phyloP scores from a whole-genome alignment of 2,329 filamentous ascomycete genomes.

The Pyricularia pennisetigena region DNA sequence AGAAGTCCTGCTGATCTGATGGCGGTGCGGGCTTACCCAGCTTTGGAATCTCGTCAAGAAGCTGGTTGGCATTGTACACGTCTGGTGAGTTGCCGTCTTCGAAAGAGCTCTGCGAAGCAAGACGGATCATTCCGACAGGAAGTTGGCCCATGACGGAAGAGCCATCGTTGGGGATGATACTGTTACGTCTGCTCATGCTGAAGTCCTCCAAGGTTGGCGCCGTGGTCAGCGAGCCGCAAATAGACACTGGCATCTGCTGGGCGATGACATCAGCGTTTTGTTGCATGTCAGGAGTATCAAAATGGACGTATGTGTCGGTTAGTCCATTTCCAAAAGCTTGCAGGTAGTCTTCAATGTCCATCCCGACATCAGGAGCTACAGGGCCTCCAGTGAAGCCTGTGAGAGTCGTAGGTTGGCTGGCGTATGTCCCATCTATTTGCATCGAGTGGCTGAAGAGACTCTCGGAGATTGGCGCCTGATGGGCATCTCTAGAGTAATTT shows the following conservation, averaged over 20 bases:
- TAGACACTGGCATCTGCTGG: constrained; percentile 14
- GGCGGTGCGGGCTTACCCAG: neutral
- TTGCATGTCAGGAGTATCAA: neutral
- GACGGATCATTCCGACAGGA: constrained; percentile 18
- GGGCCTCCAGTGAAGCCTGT: neutral
- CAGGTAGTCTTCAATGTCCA: constrained; percentile 9
- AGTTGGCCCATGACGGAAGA: constrained; percentile 18
- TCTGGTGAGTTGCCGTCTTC: neutral
- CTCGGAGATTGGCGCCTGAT: neutral
- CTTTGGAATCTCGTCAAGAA: neutral
- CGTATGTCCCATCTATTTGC: neutral
- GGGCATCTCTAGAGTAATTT: neutral
- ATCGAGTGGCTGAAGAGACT: neutral
- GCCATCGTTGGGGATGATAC: constrained; percentile 18
- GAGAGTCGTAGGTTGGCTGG: neutral
- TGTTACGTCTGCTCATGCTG: constrained; percentile 22
- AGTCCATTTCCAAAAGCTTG: neutral
- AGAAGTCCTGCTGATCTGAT: constrained; percentile 16
- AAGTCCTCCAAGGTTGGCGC: constrained; percentile 21
- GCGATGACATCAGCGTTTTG: neutral
- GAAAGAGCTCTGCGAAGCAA: constrained; percentile 22
- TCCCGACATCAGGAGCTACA: constrained; percentile 6
- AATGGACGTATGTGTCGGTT: neutral
- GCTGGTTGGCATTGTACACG: neutral
- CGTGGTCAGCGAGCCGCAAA: constrained; percentile 25